Percentiles rank a stretch among this genome's conserved stretches.
Conservation (phyloP, 441 rosid species). For the Populus hybrid region DNA sequence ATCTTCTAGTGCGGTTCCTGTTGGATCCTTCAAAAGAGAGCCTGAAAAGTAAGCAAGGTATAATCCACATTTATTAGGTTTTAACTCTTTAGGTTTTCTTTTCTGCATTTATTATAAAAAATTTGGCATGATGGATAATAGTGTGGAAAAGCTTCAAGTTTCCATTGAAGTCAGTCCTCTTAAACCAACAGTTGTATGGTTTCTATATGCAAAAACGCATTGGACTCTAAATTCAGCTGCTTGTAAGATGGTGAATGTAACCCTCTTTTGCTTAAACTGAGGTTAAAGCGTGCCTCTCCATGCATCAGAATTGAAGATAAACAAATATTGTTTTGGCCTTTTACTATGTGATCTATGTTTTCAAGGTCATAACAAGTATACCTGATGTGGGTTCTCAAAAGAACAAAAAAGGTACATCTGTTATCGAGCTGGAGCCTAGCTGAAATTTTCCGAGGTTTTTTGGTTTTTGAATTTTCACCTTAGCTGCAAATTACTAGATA, state of each 20-base stretch:
- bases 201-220: neutral
- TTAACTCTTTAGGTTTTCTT: neutral
- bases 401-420: neutral
- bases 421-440: neutral
- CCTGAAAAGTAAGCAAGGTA: constrained; percentile 59
- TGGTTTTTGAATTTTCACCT: neutral
- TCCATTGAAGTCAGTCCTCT: neutral
- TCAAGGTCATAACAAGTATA: neutral
- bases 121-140: neutral
- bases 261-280: neutral
- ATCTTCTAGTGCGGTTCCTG: constrained; percentile 48
- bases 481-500: neutral
- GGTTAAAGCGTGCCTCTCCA: neutral
- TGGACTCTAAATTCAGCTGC: neutral
- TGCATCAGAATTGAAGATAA: neutral
- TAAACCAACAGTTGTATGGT: neutral
- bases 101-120: neutral
- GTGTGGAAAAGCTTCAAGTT: neutral
- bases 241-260: neutral
- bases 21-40: constrained; percentile 57
- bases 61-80: constrained; percentile 3
- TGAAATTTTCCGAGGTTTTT: neutral
- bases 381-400: neutral
- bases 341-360: neutral
- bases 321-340: neutral